Conservation (phyloP, 2,329 filamentous ascomycete species). For the Fusarium tjaetaba region DNA sequence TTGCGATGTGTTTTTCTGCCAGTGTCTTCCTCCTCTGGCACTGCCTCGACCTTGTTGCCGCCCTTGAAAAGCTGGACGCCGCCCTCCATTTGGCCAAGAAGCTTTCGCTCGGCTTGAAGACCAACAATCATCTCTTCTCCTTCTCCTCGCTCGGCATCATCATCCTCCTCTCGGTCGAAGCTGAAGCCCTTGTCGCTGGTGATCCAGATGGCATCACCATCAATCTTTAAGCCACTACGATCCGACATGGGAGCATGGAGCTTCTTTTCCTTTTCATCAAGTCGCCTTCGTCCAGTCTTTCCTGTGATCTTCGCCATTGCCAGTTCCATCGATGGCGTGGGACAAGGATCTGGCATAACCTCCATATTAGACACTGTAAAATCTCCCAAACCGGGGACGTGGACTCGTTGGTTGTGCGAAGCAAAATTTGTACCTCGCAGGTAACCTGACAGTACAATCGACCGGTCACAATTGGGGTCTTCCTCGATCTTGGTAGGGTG, state of each 20-base stretch:
- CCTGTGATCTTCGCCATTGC: constrained; percentile 85
- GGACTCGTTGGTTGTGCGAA: constrained; percentile 83
- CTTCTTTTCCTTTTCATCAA: constrained; percentile 97
- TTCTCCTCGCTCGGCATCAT: constrained; percentile 81
- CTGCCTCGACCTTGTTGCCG: constrained; percentile 72
- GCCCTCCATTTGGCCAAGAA: constrained; percentile 84
- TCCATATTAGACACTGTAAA: constrained; percentile 86
- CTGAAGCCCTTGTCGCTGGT: constrained; percentile 76
- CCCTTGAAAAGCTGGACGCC: constrained; percentile 88
- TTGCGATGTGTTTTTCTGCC: constrained; percentile 69
- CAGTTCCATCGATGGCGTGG: constrained; percentile 90
- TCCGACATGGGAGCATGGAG: constrained; percentile 98
- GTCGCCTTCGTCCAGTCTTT: constrained; percentile 79
- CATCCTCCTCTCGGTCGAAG: constrained; percentile 75
- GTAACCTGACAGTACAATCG: constrained; percentile 92
- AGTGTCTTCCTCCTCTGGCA: constrained; percentile 64
- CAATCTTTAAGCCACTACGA: constrained; percentile 93
- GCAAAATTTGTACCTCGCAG: constrained; percentile 94
- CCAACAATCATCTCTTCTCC: constrained; percentile 95
- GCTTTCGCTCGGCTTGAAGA: constrained; percentile 81
- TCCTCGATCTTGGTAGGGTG: constrained; percentile 92
- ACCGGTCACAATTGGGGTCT: constrained; percentile 88
- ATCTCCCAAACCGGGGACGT: constrained; percentile 93
- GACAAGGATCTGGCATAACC: constrained; percentile 90
- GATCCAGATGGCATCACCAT: constrained; percentile 96